Base-by-base conservation (phyloP, 2,329 filamentous ascomycete species). In the Venturia aucupariae region DNA sequence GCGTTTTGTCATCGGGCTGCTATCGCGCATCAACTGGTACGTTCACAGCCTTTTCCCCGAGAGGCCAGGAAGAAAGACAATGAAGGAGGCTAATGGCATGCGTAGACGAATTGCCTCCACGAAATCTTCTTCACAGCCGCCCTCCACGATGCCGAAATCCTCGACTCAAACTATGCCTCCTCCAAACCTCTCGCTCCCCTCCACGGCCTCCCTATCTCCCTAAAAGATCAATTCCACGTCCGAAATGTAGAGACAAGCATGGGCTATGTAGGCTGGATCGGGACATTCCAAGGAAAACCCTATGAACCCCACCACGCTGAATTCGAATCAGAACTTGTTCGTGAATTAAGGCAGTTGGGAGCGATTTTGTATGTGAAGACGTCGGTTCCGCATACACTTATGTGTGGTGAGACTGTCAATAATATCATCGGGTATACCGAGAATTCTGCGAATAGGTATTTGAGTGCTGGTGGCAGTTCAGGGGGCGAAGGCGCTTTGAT, bases 221-320 rank as follows among this genome's bases (percentile, higher is more conserved):
- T 81, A 35, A 81, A 81, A 65, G 79, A 81, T 66, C 79, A 80
- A 64, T 81, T 81, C 68, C 77, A 81, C 64, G 75, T 81, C 65
- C 71, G 75, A 62, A 77, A 75, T n/a, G 76, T 78, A 38, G 78
- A 80, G 63, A 80, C 76, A 41, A 73, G 73, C 0, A 75, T 87
- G 78, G 85, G 84, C 15, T 88, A 87, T 69, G 77, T 87, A 30
- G 84, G 85, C n/a, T 86, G 84, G 80, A 82, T 87, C n/a, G 82
- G 81, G 7, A 83, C 82, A 0, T 83, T 86, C 67, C 74, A 87
- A 72, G 84, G 82, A 61, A 74, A 78, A 51, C 79, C 79, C 65
- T 78, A 76, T 3, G 81, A 75, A 65, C 80, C 76, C 39, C 82
- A 76, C 69, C 83, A 76, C 75, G 74, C 73, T 71, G 72, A 78